Base-by-base conservation (phyloP, 2,329 filamentous ascomycete genomes). In the Coniochaeta prunicola region DNA sequence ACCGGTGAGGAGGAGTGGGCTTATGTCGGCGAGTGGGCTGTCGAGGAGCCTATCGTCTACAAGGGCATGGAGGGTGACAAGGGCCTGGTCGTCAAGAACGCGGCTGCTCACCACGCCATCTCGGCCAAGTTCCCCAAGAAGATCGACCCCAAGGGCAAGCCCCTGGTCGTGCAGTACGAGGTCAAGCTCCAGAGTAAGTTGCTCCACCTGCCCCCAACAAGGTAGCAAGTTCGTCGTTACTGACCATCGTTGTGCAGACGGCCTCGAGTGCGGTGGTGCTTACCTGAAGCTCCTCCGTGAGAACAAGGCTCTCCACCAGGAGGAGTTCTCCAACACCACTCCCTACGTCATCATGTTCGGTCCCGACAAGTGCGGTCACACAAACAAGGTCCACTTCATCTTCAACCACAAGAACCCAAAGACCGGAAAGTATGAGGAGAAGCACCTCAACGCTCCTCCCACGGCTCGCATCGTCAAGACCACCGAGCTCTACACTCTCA, bases 361-460 rank as follows among this genome's bases (percentile, higher is more conserved):
- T 67, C 94, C 94, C 69, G 94, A 99, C 83, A 97, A 97, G 88
- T 99, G 94, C 76, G 94, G 94, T 76, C 85, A 91, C 74, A 97
- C 91, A 77, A 99, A 99, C 88, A 97, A 97, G 89, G 90, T 96
- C 57, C 84, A 86, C 77, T 96, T 99, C 81, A 99, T 99, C 77
- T 96, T 99, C 87, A 94, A 96, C 79, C 94, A 99, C 89, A 99
- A 97, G 90, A 99, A 97, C 86, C 94, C 94, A 73, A 97, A 96
- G 90, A 97, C 92, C 53, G 93, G 93, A 80, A 91, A 97, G 78
- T 99, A 99, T 71, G 93, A 99, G 85, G 94, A 99, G 90, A 99
- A 99, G 88, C 94, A 99, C 79, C 84, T 99, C 64, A 86, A 84
- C 73, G 84, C 83, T 69, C 88, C 93, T 64, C 92, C 94, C 62